phyloP scores from a whole-genome alignment of 2,329 filamentous ascomycete species.

The Pyrenochaeta sp. region DNA sequence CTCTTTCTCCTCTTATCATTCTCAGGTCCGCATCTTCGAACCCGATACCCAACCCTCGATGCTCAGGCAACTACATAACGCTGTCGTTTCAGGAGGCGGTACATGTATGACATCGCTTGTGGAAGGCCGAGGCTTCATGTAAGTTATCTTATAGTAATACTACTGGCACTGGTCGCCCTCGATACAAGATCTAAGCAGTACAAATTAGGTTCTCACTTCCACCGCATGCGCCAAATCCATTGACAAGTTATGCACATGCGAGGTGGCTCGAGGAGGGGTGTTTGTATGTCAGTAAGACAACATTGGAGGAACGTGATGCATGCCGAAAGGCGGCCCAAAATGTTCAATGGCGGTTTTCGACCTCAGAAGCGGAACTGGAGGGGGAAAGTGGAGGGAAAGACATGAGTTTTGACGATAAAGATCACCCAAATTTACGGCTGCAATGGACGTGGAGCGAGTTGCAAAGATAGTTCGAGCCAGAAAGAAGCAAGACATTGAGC shows the following conservation, averaged over 20 bases:
- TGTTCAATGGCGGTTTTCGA: not conserved
- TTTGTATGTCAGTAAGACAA: slow-evolving; percentile 15
- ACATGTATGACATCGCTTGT: slow-evolving; percentile 17
- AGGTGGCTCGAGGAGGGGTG: slow-evolving; percentile 26
- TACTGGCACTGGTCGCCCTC: not conserved
- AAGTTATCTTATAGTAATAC: not conserved
- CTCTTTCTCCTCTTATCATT: not conserved
- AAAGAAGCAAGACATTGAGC: no score
- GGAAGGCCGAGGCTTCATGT: slow-evolving; percentile 22
- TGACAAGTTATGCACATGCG: slow-evolving; percentile 19
- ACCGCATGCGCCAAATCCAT: slow-evolving; percentile 8
- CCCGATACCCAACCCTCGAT: slow-evolving; percentile 11
- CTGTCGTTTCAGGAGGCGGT: slow-evolving; percentile 13
- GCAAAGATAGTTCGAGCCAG: not conserved
- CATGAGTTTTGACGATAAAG: slow-evolving; percentile 21
- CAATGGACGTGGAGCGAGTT: slow-evolving; percentile 3
- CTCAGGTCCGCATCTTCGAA: slow-evolving; percentile 6
- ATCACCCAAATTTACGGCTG: slow-evolving; percentile 5
- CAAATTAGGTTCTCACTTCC: slow-evolving; percentile 19
- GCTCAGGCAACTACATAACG: slow-evolving; percentile 6
- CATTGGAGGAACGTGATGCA: not conserved
- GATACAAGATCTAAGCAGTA: not conserved
- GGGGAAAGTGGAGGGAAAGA: slow-evolving; percentile 26
- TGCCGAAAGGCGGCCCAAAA: not conserved
- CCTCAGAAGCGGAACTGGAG: slow-evolving; percentile 6